Base-by-base conservation (phyloP, 148 eudicot genomes). In the Mesembryanthemum crystallinum region DNA sequence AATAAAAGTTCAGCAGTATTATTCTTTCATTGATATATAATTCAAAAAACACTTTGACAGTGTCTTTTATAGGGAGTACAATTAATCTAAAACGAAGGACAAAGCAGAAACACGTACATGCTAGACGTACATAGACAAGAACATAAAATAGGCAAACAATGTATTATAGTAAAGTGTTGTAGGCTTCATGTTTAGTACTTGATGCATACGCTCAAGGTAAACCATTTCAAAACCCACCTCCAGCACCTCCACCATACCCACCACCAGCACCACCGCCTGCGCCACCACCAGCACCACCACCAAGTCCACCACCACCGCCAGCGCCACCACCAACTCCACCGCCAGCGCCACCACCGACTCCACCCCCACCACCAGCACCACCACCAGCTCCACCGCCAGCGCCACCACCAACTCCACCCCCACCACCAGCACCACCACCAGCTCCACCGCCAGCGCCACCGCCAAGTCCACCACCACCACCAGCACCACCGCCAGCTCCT, bases 311-410 rank as follows among this genome's bases (percentile, higher is more conserved):
- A 6, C 69, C 77, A 14, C 47, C 69, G 0, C 76, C 77, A 5
- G 30, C 70, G 10, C 71, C 77, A 23, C 77, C 64, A 14, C 77
- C 77, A 52, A 75, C 24, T 13, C 77, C 77, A 18, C 71, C 71
- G 33, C 77, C 68, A 5, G 28, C 68, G 7, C 74, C 74, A 24
- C 25, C 63, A 30, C 47, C 62, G 14, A 27, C 43, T 5, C 73
- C 73, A 4, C 14, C 17, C 15, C 73, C 73, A 30, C 43, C 74
- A 32, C 74, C 74, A 12, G 10, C 47, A 1, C 52, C 75, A 25
- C 52, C 64, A 0, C 75, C 75, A 8, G 23, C 52, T 1, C 75
- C 75, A 24, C 51, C 27, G 6, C 61, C 61, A 2, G 24, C 66
- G 24, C 75, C 75, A n/a, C 23, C 17, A n/a, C 75, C 75, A 13